phyloP scores from a whole-genome alignment of 106 monocot genomes.

The Dioscorea zingiberensis region DNA sequence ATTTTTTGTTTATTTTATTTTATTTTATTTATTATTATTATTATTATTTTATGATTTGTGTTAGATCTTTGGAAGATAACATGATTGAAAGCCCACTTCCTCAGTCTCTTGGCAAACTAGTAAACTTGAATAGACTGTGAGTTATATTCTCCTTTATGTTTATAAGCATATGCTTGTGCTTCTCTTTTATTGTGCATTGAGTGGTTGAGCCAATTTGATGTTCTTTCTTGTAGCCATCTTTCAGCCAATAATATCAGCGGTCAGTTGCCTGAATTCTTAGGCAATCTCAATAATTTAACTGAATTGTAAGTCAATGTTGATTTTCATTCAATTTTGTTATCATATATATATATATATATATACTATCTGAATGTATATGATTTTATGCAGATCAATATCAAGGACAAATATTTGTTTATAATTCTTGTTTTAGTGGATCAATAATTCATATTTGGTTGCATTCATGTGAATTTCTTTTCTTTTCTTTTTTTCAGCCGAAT shows the following conservation, averaged over 20 bases:
- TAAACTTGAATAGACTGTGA: conserved; percentile 25
- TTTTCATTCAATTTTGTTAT: background rate
- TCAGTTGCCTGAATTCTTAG: conserved; percentile 31
- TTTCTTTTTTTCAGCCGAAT: conserved; percentile 36
- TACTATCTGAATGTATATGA: too few relatives aligned
- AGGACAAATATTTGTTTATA: too few relatives aligned
- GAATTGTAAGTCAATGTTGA: conserved; percentile 23
- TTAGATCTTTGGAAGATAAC: conserved; percentile 26
- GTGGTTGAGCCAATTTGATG: background rate
- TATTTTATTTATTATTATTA: background rate
- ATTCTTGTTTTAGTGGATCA: too few relatives aligned
- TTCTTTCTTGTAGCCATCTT: conserved; percentile 16
- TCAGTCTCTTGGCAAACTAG: conserved; percentile 19
- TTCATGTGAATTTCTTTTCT: background rate
- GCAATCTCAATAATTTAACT: conserved; percentile 30
- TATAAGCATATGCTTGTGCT: too few relatives aligned
- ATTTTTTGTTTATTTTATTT: background rate
- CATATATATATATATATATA: too few relatives aligned
- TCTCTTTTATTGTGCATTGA: too few relatives aligned
- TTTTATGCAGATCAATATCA: too few relatives aligned
- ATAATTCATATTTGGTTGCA: too few relatives aligned
- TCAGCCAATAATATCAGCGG: conserved; percentile 34
- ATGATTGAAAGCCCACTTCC: conserved; percentile 23
- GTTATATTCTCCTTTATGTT: background rate
- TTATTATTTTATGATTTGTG: background rate